Evolutionary conservation across 2,329 filamentous ascomycete genomes (phyloP), one percentile per base, ranked within the genome.

Genomic region (Balansia obtecta): DNA sequence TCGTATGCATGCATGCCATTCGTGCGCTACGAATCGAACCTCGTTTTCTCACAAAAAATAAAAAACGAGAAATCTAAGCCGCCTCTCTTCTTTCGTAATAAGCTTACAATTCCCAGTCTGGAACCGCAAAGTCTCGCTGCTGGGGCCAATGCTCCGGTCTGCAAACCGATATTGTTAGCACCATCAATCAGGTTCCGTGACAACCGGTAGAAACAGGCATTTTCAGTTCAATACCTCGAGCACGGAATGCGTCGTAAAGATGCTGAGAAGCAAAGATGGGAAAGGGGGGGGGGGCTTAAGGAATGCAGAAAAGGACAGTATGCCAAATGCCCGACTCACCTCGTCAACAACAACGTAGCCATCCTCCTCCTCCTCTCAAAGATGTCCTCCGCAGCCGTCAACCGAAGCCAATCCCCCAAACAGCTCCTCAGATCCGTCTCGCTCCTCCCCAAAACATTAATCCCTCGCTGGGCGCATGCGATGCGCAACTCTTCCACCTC

Each of bases 401-500:
- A 59, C n/a, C 63, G 60, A 45, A 80, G 57, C 77, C 76, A 80
- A 49, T 66, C 62, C 20, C 61, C 65, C 42, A 80, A 60, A 57
- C 65, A 60, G 9, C 59, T 60, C 53, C 74, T 65, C 55, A 88
- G 59, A 53, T 79, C 76, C 1, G 66, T 64, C 58, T 86, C 80
- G 20, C 76, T 78, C 51, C 75, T 74, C 2, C 68, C 74, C 27
- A 79, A 56, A 10, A 79, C 73, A 57, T 79, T 69, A 37, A 85
- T 72, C 1, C 83, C 86, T 13, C 85, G 74, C 55, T 88, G 85
- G 51, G 80, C 74, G 58, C 85, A 85, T 13, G 87, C 87, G 52
- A 88, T 74, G 53, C 70, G 68, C 18, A 89, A 68, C 70, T 94
- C 88, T 39, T 78, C 76, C 8, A 67, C 67, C 55, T 75, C 75